A percentile compares a stretch with the other conserved stretches of the same genome.
Conservation (phyloP, 139 green algal genomes). For the Astrephomene gubernaculifera region DNA sequence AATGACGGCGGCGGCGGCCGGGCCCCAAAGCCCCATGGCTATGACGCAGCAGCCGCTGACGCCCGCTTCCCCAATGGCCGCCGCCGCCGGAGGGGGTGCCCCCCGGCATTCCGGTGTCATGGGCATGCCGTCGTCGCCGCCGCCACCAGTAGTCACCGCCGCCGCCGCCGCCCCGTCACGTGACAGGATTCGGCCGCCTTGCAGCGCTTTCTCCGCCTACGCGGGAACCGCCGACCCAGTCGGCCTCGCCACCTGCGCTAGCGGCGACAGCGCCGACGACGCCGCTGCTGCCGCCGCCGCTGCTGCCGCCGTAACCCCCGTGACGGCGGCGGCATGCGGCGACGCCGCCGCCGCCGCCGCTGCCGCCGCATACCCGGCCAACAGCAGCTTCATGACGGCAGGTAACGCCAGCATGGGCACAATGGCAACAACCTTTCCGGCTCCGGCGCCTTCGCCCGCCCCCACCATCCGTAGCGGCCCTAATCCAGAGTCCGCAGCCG, state of each 20-base stretch:
- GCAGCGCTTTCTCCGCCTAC: slow-evolving; percentile 13
- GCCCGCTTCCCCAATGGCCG: too few species aligned
- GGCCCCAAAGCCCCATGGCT: too few species aligned
- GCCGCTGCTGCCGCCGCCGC: background rate
- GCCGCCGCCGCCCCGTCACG: too few species aligned
- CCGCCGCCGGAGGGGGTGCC: too few species aligned
- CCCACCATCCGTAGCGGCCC: background rate
- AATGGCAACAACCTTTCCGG: background rate
- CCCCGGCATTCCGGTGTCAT: too few species aligned
- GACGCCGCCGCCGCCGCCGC: background rate
- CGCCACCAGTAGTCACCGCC: background rate
- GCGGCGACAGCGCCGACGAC: background rate
- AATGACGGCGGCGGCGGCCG: too few species aligned
- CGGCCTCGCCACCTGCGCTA: background rate
- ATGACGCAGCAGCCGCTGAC: too few species aligned
- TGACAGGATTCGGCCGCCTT: background rate
- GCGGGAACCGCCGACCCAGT: background rate
- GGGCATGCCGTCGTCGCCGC: too few species aligned
- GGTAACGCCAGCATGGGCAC: background rate
- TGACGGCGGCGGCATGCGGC: background rate
- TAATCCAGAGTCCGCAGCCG: background rate
- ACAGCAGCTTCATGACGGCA: background rate
- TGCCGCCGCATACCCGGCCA: background rate
- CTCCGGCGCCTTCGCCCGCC: background rate
- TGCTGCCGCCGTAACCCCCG: background rate